These are phyloP conservation scores for Cajanus cajan DNA, from an alignment of 306 rosid genomes.

Conservation along the genomic window DNA sequence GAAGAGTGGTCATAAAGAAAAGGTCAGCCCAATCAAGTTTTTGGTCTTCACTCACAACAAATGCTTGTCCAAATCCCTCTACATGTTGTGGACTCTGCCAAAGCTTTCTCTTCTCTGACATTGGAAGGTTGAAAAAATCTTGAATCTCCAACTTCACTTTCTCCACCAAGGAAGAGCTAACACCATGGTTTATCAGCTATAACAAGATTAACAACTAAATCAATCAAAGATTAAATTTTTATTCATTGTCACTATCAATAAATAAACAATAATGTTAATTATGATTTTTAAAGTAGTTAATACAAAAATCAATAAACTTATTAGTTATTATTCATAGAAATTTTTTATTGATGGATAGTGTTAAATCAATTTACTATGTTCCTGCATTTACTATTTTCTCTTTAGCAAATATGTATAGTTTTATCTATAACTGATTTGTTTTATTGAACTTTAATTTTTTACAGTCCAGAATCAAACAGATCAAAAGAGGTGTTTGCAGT, in stretches of 20 bases:
- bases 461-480: background rate
- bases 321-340: too few relatives aligned
- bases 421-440: too few relatives aligned
- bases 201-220: background rate
- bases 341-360: too few relatives aligned
- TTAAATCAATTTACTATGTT: too few relatives aligned
- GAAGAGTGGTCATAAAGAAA: slow-evolving; percentile 43
- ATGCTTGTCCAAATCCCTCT: slow-evolving; percentile 74
- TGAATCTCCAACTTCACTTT: slow-evolving; percentile 39
- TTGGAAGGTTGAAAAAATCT: slow-evolving; percentile 50
- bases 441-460: too few relatives aligned
- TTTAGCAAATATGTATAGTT: too few relatives aligned
- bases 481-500: too few relatives aligned
- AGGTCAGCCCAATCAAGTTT: slow-evolving; percentile 58
- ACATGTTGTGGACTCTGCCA: slow-evolving; percentile 49
- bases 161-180: slow-evolving; percentile 43
- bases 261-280: too few relatives aligned
- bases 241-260: too few relatives aligned
- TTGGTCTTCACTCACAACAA: slow-evolving; percentile 43
- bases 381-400: too few relatives aligned
- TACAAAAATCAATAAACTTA: too few relatives aligned
- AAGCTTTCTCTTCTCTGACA: slow-evolving; percentile 50
- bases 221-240: background rate
- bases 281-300: too few relatives aligned
- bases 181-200: slow-evolving; percentile 60